Base-by-base conservation (phyloP, 2,329 filamentous ascomycete species). In the Trichoderma endophyticum region DNA sequence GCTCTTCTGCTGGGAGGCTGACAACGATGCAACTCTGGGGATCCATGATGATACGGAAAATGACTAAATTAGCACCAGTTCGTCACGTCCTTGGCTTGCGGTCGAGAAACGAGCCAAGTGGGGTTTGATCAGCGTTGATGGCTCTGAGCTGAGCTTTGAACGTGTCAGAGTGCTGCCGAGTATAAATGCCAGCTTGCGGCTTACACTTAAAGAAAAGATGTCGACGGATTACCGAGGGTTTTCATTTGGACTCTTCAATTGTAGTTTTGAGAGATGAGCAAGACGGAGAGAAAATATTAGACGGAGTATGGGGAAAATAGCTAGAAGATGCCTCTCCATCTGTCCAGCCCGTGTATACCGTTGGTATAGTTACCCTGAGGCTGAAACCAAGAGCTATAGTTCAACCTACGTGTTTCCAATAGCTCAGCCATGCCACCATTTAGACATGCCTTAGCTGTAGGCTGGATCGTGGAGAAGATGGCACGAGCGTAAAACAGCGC, bases 381-480 rank as follows among this genome's bases (percentile, higher is more conserved):
- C 62, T 65, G 39, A 54, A 54, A 65, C 28, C 21, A 54, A 34
- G 28, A 66, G 21, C 48, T 32, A 57, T 67, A 30, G 32, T 26
- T 18, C 51, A 24, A 30, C 51, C 15, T 14, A 30, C 15, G 64
- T 6, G 36, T 36, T 43, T n/a, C 30, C 32, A 59, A 59, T 57
- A 30, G 21, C 21, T 39, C 28, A 30, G 48, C 30, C 30, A 39
- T 24, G 18, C 51, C 24, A n/a, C 36, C 34, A 15, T 59, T 36
- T n/a, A 6, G n/a, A 14, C 11, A 30, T 32, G 51, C n/a, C 32
- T 67, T 57, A 18, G 64, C 64, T 59, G 64, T 54, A 24, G 24
- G 64, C 51, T 43, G 32, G 24, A 67, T 67, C 64, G 51, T 67
- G 64, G 64, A 67, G 64, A 67, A 67, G 64, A 54, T 34, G 30